These are phyloP conservation scores for Decorospora gaudefroyi DNA, from an alignment of 2,329 filamentous ascomycete species.

Conservation along the genomic window DNA sequence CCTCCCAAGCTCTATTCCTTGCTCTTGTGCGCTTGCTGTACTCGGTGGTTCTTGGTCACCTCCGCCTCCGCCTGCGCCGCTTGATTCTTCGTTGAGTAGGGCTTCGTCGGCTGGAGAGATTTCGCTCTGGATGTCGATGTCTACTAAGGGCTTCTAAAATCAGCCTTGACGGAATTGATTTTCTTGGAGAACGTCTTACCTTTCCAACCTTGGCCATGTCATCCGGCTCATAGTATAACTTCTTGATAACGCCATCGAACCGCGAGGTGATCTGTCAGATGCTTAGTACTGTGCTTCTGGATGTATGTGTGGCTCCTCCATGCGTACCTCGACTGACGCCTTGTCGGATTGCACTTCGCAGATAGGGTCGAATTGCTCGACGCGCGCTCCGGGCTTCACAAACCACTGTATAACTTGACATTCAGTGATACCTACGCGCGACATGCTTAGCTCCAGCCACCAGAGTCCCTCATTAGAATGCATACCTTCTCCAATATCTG, in stretches of 20 bases:
- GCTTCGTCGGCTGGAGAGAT: conserved; percentile 65
- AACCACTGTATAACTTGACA: conserved; percentile 99
- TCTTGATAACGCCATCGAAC: conserved; percentile 94
- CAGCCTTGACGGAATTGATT: conserved; percentile 14
- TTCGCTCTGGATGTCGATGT: conserved; percentile 88
- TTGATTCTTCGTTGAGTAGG: conserved; percentile 44
- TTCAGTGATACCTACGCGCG: conserved; percentile 80
- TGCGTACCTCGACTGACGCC: conserved; percentile 65
- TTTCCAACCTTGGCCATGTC: conserved; percentile 94
- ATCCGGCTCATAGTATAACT: conserved; percentile 90
- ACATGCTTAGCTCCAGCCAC: conserved; percentile 7
- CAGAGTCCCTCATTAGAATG: conserved; percentile 7
- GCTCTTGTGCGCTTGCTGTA: conserved; percentile 17
- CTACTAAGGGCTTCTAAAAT: conserved; percentile 72
- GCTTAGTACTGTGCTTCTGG: conserved; percentile 11
- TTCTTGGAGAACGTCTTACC: conserved; percentile 41
- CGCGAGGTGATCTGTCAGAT: conserved; percentile 82
- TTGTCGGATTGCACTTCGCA: conserved; percentile 99
- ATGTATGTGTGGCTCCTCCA: background rate
- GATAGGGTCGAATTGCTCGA: conserved; percentile 96
- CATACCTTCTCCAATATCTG: conserved; percentile 83
- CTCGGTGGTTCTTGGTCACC: conserved; percentile 18
- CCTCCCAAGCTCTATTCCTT: conserved; percentile 37
- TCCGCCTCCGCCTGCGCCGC: conserved; percentile 32
- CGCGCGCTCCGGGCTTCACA: conserved; percentile 89